Conservation (phyloP, 257 asterid species). For the Salvia splendens region DNA sequence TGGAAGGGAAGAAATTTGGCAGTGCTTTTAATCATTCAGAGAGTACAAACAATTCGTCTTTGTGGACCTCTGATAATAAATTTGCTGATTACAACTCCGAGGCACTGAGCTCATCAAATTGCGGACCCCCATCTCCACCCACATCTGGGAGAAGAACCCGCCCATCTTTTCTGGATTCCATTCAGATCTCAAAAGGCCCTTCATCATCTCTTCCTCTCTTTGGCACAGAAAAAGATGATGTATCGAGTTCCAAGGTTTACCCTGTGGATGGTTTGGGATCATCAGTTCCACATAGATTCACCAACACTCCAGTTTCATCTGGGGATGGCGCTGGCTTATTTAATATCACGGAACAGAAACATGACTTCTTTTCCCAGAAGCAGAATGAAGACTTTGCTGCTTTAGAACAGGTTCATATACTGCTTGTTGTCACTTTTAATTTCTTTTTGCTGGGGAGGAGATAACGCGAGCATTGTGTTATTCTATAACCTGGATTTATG, state of each 20-base stretch:
- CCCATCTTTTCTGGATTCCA: constrained; percentile 90
- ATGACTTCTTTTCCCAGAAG: constrained; percentile 52
- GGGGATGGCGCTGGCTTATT: constrained; percentile 49
- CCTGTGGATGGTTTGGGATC: constrained; percentile 60
- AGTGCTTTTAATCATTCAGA: constrained; percentile 40
- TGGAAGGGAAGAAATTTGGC: constrained; percentile 44
- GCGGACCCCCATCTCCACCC: constrained; percentile 51
- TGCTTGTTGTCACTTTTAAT: constrained; percentile 21
- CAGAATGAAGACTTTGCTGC: constrained; percentile 91
- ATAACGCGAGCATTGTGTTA: neutral
- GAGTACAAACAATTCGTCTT: constrained; percentile 42
- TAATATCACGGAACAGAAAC: constrained; percentile 45
- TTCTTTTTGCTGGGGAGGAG: neutral
- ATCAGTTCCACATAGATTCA: constrained; percentile 44
- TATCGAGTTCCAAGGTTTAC: constrained; percentile 53
- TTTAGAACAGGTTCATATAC: constrained; percentile 78
- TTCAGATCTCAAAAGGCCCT: constrained; percentile 64
- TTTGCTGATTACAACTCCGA: constrained; percentile 50
- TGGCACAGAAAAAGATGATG: constrained; percentile 48
- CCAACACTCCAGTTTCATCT: constrained; percentile 41
- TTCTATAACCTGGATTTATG: neutral
- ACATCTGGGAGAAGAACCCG: constrained; percentile 73
- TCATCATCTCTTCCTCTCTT: constrained; percentile 46
- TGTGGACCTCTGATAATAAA: constrained; percentile 49
- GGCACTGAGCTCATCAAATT: constrained; percentile 43